Conservation (phyloP, 2,329 filamentous ascomycete genomes). For the Calonectria pauciramosa region DNA sequence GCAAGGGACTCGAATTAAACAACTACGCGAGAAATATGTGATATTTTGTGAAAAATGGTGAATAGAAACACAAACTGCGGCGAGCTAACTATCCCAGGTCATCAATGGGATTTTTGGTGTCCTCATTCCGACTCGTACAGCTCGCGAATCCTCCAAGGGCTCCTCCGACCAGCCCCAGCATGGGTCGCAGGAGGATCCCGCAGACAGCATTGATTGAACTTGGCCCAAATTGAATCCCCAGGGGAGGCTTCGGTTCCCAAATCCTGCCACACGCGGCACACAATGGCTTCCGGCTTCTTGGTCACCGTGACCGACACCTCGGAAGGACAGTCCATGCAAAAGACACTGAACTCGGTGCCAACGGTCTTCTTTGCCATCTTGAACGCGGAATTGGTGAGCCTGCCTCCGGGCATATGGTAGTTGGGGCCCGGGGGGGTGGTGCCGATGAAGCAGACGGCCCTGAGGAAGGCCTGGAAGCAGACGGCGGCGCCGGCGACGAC, state of each 20-base stretch:
- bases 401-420: not conserved
- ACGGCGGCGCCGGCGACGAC: too few relatives aligned
- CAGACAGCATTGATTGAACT: not conserved
- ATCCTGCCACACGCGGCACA: not conserved
- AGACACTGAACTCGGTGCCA: not conserved
- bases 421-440: too few relatives aligned
- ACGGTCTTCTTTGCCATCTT: too few relatives aligned
- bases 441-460: too few relatives aligned
- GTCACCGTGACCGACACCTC: not conserved
- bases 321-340: not conserved
- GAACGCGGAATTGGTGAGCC: not conserved
- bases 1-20: not conserved
- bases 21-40: not conserved
- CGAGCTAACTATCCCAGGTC: not conserved
- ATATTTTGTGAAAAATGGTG: not conserved
- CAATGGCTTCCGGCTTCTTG: not conserved
- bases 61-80: not conserved
- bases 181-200: not conserved
- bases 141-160: not conserved
- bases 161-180: not conserved
- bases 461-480: too few relatives aligned
- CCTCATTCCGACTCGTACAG: not conserved
- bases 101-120: not conserved
- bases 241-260: not conserved
- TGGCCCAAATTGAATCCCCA: not conserved